Evolutionary conservation across 1,284 basidiomycete genomes (phyloP).

Genomic region (Ceratobasidium papillatum): DNA sequence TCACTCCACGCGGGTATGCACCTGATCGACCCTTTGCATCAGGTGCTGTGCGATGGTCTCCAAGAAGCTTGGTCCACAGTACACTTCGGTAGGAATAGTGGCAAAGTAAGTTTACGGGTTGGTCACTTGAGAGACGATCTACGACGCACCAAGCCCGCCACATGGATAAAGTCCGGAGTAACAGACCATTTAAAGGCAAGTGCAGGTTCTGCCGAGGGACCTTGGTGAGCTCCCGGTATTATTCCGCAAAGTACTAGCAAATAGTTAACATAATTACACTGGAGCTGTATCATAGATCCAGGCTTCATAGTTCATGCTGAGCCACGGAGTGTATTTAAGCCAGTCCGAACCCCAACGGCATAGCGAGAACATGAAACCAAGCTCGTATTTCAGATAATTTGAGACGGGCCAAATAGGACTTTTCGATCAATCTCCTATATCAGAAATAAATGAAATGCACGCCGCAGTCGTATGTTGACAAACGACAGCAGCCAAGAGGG

Average conservation of each 20-base stretch:
- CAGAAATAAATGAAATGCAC: not conserved
- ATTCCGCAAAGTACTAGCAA: not conserved
- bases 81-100: not conserved
- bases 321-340: not conserved
- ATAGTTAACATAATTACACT: not conserved
- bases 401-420: not conserved
- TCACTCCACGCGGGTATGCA: slow-evolving; percentile 6
- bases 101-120: not conserved
- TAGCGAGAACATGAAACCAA: not conserved
- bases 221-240: slow-evolving; percentile 8
- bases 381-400: not conserved
- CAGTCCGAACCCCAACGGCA: not conserved
- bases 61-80: not conserved
- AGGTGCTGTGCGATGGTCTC: slow-evolving; percentile 20
- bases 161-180: slow-evolving; percentile 33
- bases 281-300: not conserved
- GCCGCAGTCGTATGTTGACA: not conserved
- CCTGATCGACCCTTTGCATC: slow-evolving; percentile 31
- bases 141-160: not conserved
- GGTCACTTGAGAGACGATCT: slow-evolving; percentile 17
- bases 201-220: not conserved
- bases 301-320: not conserved
- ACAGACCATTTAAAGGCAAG: slow-evolving; percentile 10
- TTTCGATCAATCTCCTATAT: not conserved
- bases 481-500: not conserved